Conservation (phyloP, 1,139 yeast species). For the Kodamaea alishanica region DNA sequence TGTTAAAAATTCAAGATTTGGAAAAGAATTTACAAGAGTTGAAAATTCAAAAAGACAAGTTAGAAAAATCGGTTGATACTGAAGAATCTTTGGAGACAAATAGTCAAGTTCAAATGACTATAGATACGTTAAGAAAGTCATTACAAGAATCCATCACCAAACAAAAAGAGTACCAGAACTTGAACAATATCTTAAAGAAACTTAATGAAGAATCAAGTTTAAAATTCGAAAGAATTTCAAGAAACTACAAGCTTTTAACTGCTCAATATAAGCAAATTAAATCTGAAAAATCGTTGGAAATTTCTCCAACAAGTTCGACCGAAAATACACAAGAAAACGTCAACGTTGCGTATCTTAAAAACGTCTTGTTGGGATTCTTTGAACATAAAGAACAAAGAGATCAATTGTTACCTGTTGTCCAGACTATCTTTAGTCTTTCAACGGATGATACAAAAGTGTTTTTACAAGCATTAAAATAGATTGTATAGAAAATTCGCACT, state of each 20-base stretch:
- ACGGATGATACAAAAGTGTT: conserved; percentile 71
- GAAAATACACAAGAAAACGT: conserved; percentile 12
- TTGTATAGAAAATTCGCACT: background rate
- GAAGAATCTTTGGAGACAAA: conserved; percentile 19
- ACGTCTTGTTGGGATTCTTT: conserved; percentile 81
- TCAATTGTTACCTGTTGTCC: conserved; percentile 78
- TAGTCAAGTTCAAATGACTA: conserved; percentile 28
- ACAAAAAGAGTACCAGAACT: conserved; percentile 51
- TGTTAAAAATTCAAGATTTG: conserved; percentile 28
- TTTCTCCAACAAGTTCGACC: conserved; percentile 4
- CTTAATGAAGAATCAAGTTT: conserved; percentile 65
- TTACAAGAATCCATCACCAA: conserved; percentile 49
- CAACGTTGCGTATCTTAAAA: conserved; percentile 74
- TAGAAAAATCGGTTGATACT: conserved; percentile 15
- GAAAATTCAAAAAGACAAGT: conserved; percentile 17
- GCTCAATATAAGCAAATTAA: conserved; percentile 48
- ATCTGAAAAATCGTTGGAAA: conserved; percentile 4
- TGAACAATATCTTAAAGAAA: conserved; percentile 56
- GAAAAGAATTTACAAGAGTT: conserved; percentile 41
- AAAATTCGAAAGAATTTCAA: conserved; percentile 62
- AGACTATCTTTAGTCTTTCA: conserved; percentile 65
- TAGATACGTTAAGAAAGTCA: conserved; percentile 51
- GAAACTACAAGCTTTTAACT: conserved; percentile 60
- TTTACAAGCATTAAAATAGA: conserved; percentile 52
- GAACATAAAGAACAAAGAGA: conserved; percentile 91